Conservation (phyloP, 495 filamentous ascomycete species). For the Aspergillus homomorphus region DNA sequence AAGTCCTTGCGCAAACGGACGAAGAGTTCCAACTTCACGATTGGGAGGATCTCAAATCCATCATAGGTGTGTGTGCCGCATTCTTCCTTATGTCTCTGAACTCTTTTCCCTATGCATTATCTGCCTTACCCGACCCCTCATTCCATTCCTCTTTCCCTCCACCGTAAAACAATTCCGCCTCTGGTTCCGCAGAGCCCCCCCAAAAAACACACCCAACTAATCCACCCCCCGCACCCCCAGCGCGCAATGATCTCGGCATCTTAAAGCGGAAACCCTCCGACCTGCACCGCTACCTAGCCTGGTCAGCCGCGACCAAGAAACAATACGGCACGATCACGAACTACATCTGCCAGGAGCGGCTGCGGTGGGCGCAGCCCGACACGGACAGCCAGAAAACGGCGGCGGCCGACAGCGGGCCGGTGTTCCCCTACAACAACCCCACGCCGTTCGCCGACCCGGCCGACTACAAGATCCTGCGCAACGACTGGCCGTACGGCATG, state of each 20-base stretch:
- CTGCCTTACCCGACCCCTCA: slow-evolving; percentile 8
- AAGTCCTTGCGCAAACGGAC: slow-evolving; percentile 64
- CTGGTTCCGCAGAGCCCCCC: not conserved
- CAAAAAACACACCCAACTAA: not conserved
- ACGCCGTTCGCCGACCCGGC: slow-evolving; percentile 65
- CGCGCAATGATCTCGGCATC: slow-evolving; percentile 66
- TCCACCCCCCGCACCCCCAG: slow-evolving; percentile 32
- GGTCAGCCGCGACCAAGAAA: slow-evolving; percentile 65
- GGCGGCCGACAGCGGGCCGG: slow-evolving; percentile 21
- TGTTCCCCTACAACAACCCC: slow-evolving; percentile 36
- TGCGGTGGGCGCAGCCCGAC: slow-evolving; percentile 60
- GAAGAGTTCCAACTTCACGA: slow-evolving; percentile 65
- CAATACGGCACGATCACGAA: slow-evolving; percentile 74
- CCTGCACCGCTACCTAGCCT: slow-evolving; percentile 76
- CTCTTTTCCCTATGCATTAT: slow-evolving; percentile 14
- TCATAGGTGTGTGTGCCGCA: slow-evolving; percentile 53
- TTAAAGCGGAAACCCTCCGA: slow-evolving; percentile 83
- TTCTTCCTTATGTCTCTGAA: slow-evolving; percentile 3
- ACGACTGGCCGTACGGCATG: slow-evolving; percentile 92
- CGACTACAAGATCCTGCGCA: slow-evolving; percentile 75
- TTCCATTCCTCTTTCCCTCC: slow-evolving; percentile 6
- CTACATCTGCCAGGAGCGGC: slow-evolving; percentile 68
- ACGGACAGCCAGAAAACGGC: slow-evolving; percentile 7
- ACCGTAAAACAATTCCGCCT: slow-evolving; percentile 3
- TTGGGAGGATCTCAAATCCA: slow-evolving; percentile 64